Evolutionary conservation across 2,329 filamentous ascomycete genomes (phyloP), one percentile per base, ranked within the genome.

Genomic region (Colletotrichum viniferum): DNA sequence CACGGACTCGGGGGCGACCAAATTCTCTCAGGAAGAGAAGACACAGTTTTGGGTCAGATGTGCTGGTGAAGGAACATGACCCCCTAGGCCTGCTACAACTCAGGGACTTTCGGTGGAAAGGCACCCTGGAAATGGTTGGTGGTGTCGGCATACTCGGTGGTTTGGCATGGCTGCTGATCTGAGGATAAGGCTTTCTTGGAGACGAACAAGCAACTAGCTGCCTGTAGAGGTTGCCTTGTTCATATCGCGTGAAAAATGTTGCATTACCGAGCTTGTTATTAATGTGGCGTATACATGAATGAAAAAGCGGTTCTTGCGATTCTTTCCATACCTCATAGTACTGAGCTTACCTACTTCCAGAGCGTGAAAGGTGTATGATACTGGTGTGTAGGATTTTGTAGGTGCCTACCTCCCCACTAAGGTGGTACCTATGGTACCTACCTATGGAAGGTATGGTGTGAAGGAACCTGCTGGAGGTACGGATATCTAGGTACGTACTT

Each of bases 11-110:
- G n/a, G 55, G 69, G 56, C 48, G 56, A 28, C 34, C 12, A 48
- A n/a, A 58, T 16, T 65, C 43, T n/a, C 5, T 32, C 8, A 32
- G 58, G 73, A 78, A 55, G 74, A 69, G 38, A 78, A 74, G 73
- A 81, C 79, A 32, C 71, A 78, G 65, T 77, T 78, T 30, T 60
- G 61, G 61, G 60, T 75, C 30, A 36, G 52, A 62, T 73, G 64
- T 80, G 5, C 75, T 84, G 24, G 78, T 89, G 63, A 87, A 88
- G 78, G 88, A 92, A 38, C 90, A 94, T 74, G 96, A 98, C 82
- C 96, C 96, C 1, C 87, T 98, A 0, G 96, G 96, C 0, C 83
- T 98, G 43, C 88, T 97, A 67, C 89, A 92, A 76, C 89, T 96
- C 77, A 90, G 91, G 4, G 90, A 92, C 43, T 80, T 97, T 52